phyloP scores from a whole-genome alignment of 345 rosid species.

The Rhizophora mangle region DNA sequence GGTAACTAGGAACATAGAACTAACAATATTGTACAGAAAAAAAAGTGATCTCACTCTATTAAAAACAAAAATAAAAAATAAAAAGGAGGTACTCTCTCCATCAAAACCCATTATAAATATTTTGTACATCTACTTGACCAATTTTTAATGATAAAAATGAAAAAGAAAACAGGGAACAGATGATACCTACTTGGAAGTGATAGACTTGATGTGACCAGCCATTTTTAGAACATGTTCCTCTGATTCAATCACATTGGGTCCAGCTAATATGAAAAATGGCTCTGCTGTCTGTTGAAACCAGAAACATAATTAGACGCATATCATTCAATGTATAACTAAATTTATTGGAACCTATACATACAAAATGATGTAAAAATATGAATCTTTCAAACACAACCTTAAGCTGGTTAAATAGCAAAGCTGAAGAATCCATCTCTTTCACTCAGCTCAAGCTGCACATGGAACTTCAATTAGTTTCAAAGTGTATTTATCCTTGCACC shows the following conservation, averaged over 20 bases:
- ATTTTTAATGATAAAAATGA: background rate
- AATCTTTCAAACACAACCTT: slow-evolving; percentile 35
- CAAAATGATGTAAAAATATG: background rate
- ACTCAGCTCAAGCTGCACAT: too few relatives aligned
- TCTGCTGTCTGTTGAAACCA: slow-evolving; percentile 56
- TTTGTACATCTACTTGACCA: background rate
- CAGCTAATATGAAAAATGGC: slow-evolving; percentile 88
- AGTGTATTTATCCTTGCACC: too few relatives aligned
- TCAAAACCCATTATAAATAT: too few relatives aligned
- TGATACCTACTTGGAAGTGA: slow-evolving; percentile 58
- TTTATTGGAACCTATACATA: background rate
- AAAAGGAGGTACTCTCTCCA: too few relatives aligned
- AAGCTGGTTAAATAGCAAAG: slow-evolving; percentile 56
- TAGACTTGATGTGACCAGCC: slow-evolving; percentile 68
- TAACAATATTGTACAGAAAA: too few relatives aligned
- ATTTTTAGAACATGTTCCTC: slow-evolving; percentile 78
- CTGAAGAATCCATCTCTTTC: slow-evolving; percentile 48
- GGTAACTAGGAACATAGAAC: too few relatives aligned
- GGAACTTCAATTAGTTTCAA: too few relatives aligned
- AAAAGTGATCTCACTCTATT: too few relatives aligned
- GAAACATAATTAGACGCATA: background rate
- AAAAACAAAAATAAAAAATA: too few relatives aligned
- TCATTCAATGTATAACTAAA: background rate
- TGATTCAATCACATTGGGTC: slow-evolving; percentile 96
- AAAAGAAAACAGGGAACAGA: background rate